Percentiles rank a stretch among this genome's conserved stretches.
These are phyloP conservation scores for Salinomyces thailandicus DNA, from an alignment of 2,329 filamentous ascomycete genomes.

Conservation along the genomic window DNA sequence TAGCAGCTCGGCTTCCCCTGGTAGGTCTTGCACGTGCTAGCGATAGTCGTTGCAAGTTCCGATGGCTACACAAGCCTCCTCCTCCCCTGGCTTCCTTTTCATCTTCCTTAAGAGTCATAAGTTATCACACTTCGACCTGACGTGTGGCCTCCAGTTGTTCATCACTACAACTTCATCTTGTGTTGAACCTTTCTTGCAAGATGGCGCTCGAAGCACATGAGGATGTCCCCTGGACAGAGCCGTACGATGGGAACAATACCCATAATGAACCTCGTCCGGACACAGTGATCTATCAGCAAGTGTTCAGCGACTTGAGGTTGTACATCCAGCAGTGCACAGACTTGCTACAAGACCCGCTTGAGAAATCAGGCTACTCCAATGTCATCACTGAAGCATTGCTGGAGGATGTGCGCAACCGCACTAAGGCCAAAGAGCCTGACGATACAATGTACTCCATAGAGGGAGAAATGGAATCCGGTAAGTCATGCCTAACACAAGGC, in stretches of 20 bases:
- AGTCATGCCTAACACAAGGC: background rate
- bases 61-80: no score
- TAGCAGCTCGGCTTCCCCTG: no score
- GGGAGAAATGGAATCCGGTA: slow-evolving; percentile 13
- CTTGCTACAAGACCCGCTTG: background rate
- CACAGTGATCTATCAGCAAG: background rate
- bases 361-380: slow-evolving; percentile 2
- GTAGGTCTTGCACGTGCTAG: no score
- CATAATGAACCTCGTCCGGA: background rate
- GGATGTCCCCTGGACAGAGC: background rate
- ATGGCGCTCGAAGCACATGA: background rate
- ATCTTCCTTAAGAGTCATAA: no score
- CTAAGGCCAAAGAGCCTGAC: background rate
- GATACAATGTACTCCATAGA: slow-evolving; percentile 7
- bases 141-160: no score
- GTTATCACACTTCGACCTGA: no score
- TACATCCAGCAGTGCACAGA: background rate
- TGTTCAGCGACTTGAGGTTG: background rate
- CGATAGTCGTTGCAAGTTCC: no score
- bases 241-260: background rate
- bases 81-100: no score
- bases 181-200: no score
- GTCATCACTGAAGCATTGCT: slow-evolving; percentile 5
- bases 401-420: slow-evolving; percentile 1
- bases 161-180: no score